A percentile compares a stretch with the other conserved stretches of the same genome.
Conservation (phyloP, 768 basidiomycete species). For the Tylopilus felleus region DNA sequence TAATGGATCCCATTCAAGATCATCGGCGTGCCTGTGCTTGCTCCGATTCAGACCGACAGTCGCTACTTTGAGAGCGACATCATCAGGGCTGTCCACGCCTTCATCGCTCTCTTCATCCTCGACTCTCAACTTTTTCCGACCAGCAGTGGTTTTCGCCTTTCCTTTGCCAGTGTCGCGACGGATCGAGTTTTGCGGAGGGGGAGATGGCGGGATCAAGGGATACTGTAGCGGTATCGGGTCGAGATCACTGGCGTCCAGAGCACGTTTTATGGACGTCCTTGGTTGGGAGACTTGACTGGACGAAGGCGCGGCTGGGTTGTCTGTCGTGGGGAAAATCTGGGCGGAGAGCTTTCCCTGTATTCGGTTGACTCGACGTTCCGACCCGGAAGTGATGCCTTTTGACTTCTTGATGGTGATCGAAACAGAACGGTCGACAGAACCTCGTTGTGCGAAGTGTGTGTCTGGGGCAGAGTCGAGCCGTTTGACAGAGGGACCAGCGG, state of each 20-base stretch:
- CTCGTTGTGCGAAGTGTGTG: not conserved
- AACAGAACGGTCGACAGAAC: not conserved
- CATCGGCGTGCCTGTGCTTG: conserved; percentile 15
- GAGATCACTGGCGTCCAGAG: conserved; percentile 34
- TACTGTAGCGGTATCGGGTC: conserved; percentile 19
- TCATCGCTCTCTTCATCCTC: conserved; percentile 29
- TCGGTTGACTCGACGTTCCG: not conserved
- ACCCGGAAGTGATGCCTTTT: not conserved
- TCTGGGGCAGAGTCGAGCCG: not conserved
- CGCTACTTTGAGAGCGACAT: conserved; percentile 21
- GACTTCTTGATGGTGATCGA: conserved; percentile 1
- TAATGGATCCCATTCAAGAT: conserved; percentile 32
- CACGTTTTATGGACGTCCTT: conserved; percentile 43
- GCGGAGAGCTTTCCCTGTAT: conserved; percentile 3
- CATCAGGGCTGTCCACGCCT: conserved; percentile 20
- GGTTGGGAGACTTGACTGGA: conserved; percentile 11
- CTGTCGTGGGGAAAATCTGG: conserved; percentile 15
- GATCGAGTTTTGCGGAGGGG: conserved; percentile 44
- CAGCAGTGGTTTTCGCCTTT: conserved; percentile 33
- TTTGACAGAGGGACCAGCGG: not conserved
- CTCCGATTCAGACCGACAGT: conserved; percentile 9
- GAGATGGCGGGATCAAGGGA: conserved; percentile 62
- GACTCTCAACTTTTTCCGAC: conserved; percentile 52
- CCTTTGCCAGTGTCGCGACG: conserved; percentile 36
- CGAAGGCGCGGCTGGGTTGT: not conserved